These are phyloP conservation scores for Lophiotrema nucula DNA, from an alignment of 495 filamentous ascomycete species.

Conservation along the genomic window DNA sequence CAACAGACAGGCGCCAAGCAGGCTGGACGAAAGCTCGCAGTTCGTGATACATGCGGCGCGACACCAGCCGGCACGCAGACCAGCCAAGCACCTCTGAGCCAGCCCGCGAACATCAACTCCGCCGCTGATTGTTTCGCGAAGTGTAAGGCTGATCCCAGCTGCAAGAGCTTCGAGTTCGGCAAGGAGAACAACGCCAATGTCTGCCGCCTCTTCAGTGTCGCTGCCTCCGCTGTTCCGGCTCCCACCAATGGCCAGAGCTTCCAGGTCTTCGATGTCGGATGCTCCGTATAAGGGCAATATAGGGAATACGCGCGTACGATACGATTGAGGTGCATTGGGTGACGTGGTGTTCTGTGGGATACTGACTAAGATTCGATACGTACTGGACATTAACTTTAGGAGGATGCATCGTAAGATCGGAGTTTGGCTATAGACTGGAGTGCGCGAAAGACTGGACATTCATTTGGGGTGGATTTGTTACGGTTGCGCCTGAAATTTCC, in stretches of 20 bases:
- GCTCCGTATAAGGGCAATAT: neutral
- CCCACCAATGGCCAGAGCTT: neutral
- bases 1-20: neutral
- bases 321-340: too few relatives aligned
- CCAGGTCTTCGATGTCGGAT: conserved; percentile 5
- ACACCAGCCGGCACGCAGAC: neutral
- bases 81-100: neutral
- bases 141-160: neutral
- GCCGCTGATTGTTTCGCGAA: neutral
- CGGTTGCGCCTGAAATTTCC: too few relatives aligned
- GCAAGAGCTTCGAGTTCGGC: conserved; percentile 5
- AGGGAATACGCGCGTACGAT: too few relatives aligned
- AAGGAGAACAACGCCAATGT: too few relatives aligned
- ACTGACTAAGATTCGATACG: too few relatives aligned
- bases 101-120: conserved; percentile 12
- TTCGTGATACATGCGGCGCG: conserved; percentile 4
- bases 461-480: too few relatives aligned
- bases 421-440: too few relatives aligned
- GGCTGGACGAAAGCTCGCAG: neutral
- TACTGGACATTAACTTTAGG: too few relatives aligned
- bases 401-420: too few relatives aligned
- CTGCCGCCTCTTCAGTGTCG: conserved; percentile 8
- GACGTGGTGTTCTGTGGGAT: too few relatives aligned
- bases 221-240: conserved; percentile 3
- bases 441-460: too few relatives aligned